Conservation (phyloP, 225 moss, liverwort and hornwort genomes). For the Physcomitrellopsis africana region DNA sequence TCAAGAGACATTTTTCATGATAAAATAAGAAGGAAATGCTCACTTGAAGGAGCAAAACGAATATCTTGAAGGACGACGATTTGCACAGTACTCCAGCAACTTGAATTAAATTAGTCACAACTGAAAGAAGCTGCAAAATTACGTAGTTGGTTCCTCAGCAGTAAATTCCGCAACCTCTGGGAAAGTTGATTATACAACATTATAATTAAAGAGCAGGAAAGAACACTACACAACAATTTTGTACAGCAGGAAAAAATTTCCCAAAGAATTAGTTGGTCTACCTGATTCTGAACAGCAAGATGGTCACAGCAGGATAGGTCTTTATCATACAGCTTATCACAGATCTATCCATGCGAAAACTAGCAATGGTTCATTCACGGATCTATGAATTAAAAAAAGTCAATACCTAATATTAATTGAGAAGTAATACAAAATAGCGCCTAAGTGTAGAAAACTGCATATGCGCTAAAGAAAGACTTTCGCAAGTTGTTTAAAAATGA, state of each 20-base stretch:
- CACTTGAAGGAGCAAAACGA: slow-evolving; percentile 74
- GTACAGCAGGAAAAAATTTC: neutral
- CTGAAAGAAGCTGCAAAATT: slow-evolving; percentile 80
- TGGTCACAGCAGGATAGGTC: slow-evolving; percentile 73
- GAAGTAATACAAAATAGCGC: no score
- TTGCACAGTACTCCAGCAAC: slow-evolving; percentile 62
- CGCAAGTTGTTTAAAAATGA: no score
- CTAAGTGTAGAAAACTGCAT: no score
- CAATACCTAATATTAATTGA: neutral
- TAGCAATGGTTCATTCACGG: neutral
- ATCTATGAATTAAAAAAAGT: neutral
- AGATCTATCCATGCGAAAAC: slow-evolving; percentile 53
- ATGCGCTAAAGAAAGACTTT: no score
- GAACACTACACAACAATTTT: no score
- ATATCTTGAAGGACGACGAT: slow-evolving; percentile 72
- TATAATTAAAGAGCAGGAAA: no score
- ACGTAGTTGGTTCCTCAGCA: neutral
- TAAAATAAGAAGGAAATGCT: neutral
- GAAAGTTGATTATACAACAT: no score
- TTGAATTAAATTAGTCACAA: slow-evolving; percentile 71
- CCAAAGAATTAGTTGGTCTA: slow-evolving; percentile 21
- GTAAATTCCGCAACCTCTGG: neutral
- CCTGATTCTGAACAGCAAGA: slow-evolving; percentile 74
- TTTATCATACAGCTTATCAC: slow-evolving; percentile 58
- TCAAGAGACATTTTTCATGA: neutral